A percentile compares a stretch with the other conserved stretches of the same genome.
phyloP scores from a whole-genome alignment of 768 basidiomycete species.

The Gymnopilus junonius region DNA sequence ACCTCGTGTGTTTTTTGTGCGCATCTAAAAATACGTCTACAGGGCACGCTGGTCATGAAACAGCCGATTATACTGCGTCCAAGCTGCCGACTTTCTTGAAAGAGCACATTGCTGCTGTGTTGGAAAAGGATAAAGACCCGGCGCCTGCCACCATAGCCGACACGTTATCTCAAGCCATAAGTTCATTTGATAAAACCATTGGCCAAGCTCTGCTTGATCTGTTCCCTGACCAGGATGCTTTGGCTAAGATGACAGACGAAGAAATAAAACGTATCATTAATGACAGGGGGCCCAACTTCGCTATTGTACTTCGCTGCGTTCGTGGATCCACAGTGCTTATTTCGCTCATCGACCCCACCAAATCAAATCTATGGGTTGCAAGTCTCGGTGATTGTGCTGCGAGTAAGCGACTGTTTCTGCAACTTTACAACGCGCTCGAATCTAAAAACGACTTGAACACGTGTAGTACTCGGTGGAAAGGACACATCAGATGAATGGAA shows the following conservation, averaged over 20 bases:
- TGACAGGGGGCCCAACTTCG: conserved; percentile 35
- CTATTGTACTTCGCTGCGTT: conserved; percentile 49
- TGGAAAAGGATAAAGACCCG: conserved; percentile 15
- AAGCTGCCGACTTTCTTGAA: conserved; percentile 37
- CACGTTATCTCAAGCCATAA: conserved; percentile 38
- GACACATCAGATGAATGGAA: conserved; percentile 39
- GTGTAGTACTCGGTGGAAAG: conserved; percentile 46
- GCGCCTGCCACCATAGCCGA: conserved; percentile 29
- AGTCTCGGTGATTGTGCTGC: conserved; percentile 62
- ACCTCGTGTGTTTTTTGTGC: neutral
- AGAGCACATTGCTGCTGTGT: conserved; percentile 23
- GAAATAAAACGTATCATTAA: conserved; percentile 46
- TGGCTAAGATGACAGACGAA: conserved; percentile 39
- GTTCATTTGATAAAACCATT: conserved; percentile 42
- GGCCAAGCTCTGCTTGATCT: conserved; percentile 41
- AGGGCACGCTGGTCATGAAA: conserved; percentile 53
- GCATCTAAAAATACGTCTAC: conserved; percentile 4
- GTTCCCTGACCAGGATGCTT: conserved; percentile 41
- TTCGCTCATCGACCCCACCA: conserved; percentile 46
- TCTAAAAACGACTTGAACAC: neutral
- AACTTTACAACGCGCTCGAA: neutral
- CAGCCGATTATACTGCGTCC: conserved; percentile 43
- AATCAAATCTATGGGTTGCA: conserved; percentile 55
- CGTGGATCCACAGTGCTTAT: conserved; percentile 55
- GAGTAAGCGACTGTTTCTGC: conserved; percentile 34